Evolutionary conservation across 1,284 basidiomycete genomes (phyloP).

Genomic region (Amylostereum chailletii): DNA sequence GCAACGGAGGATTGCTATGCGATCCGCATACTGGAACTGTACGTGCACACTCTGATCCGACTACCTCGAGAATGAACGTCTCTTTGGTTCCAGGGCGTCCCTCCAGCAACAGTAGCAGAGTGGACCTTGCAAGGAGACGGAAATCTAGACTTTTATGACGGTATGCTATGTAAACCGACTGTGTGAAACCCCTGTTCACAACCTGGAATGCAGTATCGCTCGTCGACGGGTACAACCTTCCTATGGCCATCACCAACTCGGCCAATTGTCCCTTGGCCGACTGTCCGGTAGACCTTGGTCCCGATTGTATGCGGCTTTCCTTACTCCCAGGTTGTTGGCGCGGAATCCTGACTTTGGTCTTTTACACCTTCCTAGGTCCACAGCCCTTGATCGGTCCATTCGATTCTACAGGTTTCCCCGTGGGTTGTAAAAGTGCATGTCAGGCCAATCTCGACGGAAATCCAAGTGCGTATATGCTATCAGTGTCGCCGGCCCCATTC

Average conservation of each 20-base stretch:
- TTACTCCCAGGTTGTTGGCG: neutral
- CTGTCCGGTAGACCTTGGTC: slow-evolving; percentile 47
- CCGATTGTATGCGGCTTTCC: slow-evolving; percentile 24
- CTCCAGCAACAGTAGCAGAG: slow-evolving; percentile 36
- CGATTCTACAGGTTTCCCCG: slow-evolving; percentile 39
- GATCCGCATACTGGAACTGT: slow-evolving; percentile 15
- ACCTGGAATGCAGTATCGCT: slow-evolving; percentile 16
- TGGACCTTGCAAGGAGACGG: slow-evolving; percentile 28
- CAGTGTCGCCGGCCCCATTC: neutral
- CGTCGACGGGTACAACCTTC: slow-evolving; percentile 38
- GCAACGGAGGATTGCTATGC: slow-evolving; percentile 17
- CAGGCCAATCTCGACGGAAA: slow-evolving; percentile 39
- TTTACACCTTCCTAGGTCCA: slow-evolving; percentile 30
- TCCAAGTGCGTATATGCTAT: slow-evolving; percentile 20
- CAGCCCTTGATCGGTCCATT: slow-evolving; percentile 40
- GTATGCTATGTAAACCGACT: slow-evolving; percentile 11
- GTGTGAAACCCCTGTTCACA: neutral
- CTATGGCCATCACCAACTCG: slow-evolving; percentile 44
- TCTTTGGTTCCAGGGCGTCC: slow-evolving; percentile 25
- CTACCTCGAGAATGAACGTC: neutral
- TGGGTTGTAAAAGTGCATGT: slow-evolving; percentile 56
- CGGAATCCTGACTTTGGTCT: neutral
- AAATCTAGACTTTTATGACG: slow-evolving; percentile 32
- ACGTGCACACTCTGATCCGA: neutral
- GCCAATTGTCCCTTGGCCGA: slow-evolving; percentile 38